Conservation (phyloP, 2,329 filamentous ascomycete genomes). For the Trichoderma koningii region DNA sequence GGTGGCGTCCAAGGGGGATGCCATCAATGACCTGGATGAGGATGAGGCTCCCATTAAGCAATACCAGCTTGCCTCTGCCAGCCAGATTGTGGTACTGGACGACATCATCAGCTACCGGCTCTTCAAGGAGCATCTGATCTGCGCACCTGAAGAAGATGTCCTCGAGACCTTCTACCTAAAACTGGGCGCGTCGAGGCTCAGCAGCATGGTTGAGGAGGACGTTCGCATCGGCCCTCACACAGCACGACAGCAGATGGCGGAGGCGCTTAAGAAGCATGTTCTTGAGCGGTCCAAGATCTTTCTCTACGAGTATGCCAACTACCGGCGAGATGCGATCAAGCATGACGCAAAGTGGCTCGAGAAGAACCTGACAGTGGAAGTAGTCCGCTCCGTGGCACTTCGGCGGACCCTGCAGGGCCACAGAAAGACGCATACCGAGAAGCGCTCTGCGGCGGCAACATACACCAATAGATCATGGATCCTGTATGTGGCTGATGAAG, state of each 20-base stretch:
- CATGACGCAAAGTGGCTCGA: slow-evolving; percentile 91
- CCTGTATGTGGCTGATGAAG: slow-evolving; percentile 72
- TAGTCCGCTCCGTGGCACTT: slow-evolving; percentile 76
- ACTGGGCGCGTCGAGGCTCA: slow-evolving; percentile 76
- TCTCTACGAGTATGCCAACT: slow-evolving; percentile 72
- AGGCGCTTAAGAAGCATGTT: slow-evolving; percentile 75
- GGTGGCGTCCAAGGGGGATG: slow-evolving; percentile 49
- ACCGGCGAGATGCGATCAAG: slow-evolving; percentile 74
- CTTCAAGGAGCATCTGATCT: slow-evolving; percentile 82
- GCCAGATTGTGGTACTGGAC: slow-evolving; percentile 75
- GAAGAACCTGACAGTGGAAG: slow-evolving; percentile 75
- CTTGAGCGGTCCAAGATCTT: slow-evolving; percentile 88
- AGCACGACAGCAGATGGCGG: slow-evolving; percentile 68
- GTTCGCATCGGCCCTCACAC: slow-evolving; percentile 68
- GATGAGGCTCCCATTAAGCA: slow-evolving; percentile 71
- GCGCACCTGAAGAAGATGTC: slow-evolving; percentile 84
- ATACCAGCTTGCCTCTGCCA: slow-evolving; percentile 74
- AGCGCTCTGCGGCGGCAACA: slow-evolving; percentile 70
- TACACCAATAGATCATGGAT: slow-evolving; percentile 58
- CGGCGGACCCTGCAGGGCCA: slow-evolving; percentile 74
- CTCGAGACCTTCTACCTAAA: slow-evolving; percentile 83
- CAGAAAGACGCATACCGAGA: slow-evolving; percentile 69
- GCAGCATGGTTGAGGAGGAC: slow-evolving; percentile 76
- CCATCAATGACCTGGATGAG: slow-evolving; percentile 54
- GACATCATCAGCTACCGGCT: slow-evolving; percentile 87